A percentile compares a stretch with the other conserved stretches of the same genome.
phyloP scores from a whole-genome alignment of 2,329 filamentous ascomycete species.

The Fusarium sp. region DNA sequence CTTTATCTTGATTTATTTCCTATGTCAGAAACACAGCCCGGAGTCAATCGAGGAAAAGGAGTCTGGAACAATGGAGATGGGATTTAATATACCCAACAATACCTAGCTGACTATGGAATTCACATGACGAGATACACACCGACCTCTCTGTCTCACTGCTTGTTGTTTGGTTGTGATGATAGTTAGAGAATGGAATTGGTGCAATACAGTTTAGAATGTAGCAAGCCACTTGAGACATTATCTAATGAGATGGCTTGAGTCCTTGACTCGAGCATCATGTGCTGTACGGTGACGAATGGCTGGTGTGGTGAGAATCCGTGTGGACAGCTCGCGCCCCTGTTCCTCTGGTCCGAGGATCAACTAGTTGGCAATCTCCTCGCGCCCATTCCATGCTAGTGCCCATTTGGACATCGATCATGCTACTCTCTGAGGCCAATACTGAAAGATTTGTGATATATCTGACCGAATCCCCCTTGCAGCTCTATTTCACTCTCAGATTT shows the following conservation, averaged over 20 bases:
- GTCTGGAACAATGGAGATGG: constrained; percentile 4
- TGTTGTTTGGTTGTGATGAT: neutral
- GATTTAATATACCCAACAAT: constrained; percentile 23
- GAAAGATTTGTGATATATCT: neutral
- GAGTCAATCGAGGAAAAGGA: constrained; percentile 8
- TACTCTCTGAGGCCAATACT: neutral
- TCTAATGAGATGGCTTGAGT: neutral
- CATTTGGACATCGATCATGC: neutral
- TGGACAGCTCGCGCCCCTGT: neutral
- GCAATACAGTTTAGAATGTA: neutral
- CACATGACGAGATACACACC: neutral
- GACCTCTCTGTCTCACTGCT: neutral
- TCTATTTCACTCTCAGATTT: neutral
- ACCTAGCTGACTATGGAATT: constrained; percentile 1
- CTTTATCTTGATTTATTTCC: constrained; percentile 14
- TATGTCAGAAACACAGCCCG: constrained; percentile 17
- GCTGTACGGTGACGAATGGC: neutral
- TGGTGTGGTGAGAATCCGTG: neutral
- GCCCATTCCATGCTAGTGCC: neutral
- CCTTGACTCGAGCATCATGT: neutral
- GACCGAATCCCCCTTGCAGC: neutral
- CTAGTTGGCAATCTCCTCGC: neutral
- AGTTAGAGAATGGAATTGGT: neutral
- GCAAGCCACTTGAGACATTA: neutral
- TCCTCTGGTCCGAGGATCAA: neutral